A percentile compares a stretch with the other conserved stretches of the same genome.
These are phyloP conservation scores for Teratosphaeria nubilosa DNA, from an alignment of 2,329 filamentous ascomycete genomes.

Conservation along the genomic window DNA sequence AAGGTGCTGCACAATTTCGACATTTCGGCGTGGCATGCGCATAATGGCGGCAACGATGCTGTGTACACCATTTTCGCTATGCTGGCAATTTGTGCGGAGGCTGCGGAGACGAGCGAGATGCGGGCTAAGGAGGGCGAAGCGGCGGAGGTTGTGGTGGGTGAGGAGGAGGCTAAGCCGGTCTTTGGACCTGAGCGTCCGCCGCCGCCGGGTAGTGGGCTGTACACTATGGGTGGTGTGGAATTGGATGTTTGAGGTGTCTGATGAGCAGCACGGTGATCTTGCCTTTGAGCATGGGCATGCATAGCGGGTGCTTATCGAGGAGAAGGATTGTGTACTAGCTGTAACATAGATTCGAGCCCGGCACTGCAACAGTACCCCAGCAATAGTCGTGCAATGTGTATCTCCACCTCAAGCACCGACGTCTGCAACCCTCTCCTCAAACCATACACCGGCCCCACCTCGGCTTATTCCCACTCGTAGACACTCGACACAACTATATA, in stretches of 20 bases:
- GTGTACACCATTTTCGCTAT: constrained; percentile 42
- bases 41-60: constrained; percentile 31
- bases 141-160: constrained; percentile 14
- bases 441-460: too few species aligned
- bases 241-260: constrained; percentile 12
- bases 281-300: not conserved
- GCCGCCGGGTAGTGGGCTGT: constrained; percentile 6
- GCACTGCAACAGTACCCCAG: not conserved
- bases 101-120: constrained; percentile 23
- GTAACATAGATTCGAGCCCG: not conserved
- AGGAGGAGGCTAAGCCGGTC: constrained; percentile 13
- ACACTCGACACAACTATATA: too few species aligned
- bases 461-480: too few species aligned
- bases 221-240: constrained; percentile 14
- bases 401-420: too few species aligned
- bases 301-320: not conserved
- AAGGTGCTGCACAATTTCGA: constrained; percentile 54
- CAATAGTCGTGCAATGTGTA: too few species aligned
- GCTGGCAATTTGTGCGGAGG: constrained; percentile 49
- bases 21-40: constrained; percentile 44
- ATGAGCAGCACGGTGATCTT: not conserved
- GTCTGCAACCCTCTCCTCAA: too few species aligned
- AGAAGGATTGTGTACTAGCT: not conserved
- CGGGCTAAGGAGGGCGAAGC: constrained; percentile 17
- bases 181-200: constrained; percentile 2